Evolutionary conservation across 495 filamentous ascomycete genomes (phyloP).

Genomic region (Neurospora terricola): DNA sequence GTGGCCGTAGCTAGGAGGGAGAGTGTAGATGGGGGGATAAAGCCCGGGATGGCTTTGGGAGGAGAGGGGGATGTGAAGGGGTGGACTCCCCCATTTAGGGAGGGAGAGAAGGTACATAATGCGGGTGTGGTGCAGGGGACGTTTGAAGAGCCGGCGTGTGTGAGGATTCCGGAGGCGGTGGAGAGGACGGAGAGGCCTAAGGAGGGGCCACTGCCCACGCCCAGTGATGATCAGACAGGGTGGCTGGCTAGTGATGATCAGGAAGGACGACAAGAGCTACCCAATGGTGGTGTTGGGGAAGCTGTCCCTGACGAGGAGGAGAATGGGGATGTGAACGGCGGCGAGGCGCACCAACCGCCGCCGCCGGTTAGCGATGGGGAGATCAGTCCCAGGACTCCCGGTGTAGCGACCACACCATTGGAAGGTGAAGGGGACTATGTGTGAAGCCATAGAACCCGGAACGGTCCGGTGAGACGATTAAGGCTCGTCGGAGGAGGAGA

Average conservation of each 20-base stretch:
- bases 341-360: neutral
- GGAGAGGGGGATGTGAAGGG: neutral
- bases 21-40: neutral
- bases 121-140: neutral
- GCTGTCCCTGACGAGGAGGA: neutral
- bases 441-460: neutral
- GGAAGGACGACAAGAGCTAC: neutral
- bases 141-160: neutral
- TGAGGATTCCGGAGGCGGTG: neutral
- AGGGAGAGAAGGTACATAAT: neutral
- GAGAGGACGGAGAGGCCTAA: neutral
- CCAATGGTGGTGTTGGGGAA: neutral
- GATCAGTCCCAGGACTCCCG: neutral
- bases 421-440: neutral
- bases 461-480: neutral
- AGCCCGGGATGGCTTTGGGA: neutral
- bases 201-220: neutral
- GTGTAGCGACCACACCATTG: neutral
- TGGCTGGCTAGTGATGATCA: neutral
- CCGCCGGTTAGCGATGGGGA: neutral
- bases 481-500: neutral
- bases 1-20: neutral
- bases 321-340: neutral
- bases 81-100: neutral
- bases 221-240: neutral